Base-by-base conservation (phyloP, 2,329 filamentous ascomycete species). In the Akanthomyces lecanii region DNA sequence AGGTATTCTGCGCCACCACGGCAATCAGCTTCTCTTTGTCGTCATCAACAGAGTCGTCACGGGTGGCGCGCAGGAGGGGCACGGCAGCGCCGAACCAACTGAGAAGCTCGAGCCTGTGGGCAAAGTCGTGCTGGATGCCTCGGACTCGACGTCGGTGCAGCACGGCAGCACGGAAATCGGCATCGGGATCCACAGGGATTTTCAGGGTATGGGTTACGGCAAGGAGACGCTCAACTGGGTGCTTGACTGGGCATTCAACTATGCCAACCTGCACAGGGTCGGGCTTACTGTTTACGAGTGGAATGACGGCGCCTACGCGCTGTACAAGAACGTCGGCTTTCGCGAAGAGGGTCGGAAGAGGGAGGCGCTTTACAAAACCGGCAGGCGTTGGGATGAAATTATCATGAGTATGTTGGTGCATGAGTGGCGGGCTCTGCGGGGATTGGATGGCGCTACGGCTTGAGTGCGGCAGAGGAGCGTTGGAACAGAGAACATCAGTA, bases 301-400 rank as follows among this genome's bases (percentile, higher is more conserved):
- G 67, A 82, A 81, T 61, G 67, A 69, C 33, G 71, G 75, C 0
- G 79, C 78, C 1, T 52, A 72, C 4, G 68, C 70, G 16, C 61
- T 81, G 68, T 81, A 81, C 67, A 69, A 76, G 66, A 71, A 71
- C 55, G 64, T 81, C 7, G 78, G 79, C 0, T 81, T 82, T 62
- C 70, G 69, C 53, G 62, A 68, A 2, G 79, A 82, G 66, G 78
- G 78, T 0, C 65, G 74, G 12, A 72, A 70, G 63, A 69, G 78
- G 58, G 57, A 65, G 30, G 55, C 52, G 12, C 61, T 62, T 21
- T 66, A 38, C n/a, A 48, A 76, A 77, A 74, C 81, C 66, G 73
- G 78, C 5, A 67, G 69, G 28, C 81, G 69, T 67, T 67, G 66
- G 53, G 70, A 74, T 50, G 54, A 66, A 5, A 61, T 77, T 6